phyloP scores from a whole-genome alignment of 495 filamentous ascomycete genomes.

The Chlorociboria aeruginascens region DNA sequence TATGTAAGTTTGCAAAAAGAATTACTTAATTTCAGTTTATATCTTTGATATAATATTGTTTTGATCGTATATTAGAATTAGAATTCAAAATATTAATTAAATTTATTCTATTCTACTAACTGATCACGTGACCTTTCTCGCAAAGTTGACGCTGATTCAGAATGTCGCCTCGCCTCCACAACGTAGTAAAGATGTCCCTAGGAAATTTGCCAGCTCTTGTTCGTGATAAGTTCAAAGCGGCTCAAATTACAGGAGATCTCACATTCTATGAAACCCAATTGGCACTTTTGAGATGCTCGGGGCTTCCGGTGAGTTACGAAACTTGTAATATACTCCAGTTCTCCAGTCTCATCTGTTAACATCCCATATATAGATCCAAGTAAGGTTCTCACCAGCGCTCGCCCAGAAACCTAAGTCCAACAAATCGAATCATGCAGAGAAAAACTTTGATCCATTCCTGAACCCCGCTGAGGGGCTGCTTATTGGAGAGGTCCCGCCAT shows the following conservation, averaged over 20 bases:
- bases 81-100: too few relatives aligned
- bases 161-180: too few relatives aligned
- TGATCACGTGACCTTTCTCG: too few relatives aligned
- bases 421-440: constrained; percentile 24
- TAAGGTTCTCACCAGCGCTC: constrained; percentile 67
- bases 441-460: constrained; percentile 58
- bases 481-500: constrained; percentile 41
- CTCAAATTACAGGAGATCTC: constrained; percentile 14
- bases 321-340: background rate
- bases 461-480: constrained; percentile 51
- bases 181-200: too few relatives aligned
- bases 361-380: constrained; percentile 46
- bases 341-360: too few relatives aligned
- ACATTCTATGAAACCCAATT: constrained; percentile 17
- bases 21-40: too few relatives aligned
- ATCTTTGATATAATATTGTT: too few relatives aligned
- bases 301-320: constrained; percentile 9
- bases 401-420: constrained; percentile 52
- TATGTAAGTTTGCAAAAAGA: too few relatives aligned
- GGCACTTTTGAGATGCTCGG: constrained; percentile 10
- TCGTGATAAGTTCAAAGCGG: constrained; percentile 11
- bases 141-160: too few relatives aligned
- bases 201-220: constrained; percentile 14
- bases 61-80: too few relatives aligned
- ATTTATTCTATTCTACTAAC: too few relatives aligned